phyloP scores from a whole-genome alignment of 306 rosid species.

The Dalbergia cochinchinensis region DNA sequence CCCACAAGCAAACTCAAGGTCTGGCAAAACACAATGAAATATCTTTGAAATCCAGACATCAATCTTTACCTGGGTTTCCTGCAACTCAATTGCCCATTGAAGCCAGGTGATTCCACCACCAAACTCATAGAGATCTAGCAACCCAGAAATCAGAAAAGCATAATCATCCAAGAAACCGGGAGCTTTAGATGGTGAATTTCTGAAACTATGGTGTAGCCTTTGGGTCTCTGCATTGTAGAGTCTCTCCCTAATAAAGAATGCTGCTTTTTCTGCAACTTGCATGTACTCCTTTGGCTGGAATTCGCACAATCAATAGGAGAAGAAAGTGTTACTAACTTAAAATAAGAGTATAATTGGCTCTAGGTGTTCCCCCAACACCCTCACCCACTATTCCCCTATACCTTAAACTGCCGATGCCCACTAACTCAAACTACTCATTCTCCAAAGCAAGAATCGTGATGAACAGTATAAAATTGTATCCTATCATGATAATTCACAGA shows the following conservation, averaged over 20 bases:
- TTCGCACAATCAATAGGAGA: conserved; percentile 28
- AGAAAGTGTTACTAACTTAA: conserved; percentile 23
- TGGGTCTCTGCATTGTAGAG: conserved; percentile 71
- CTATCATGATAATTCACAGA: conserved; percentile 5
- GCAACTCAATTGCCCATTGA: conserved; percentile 87
- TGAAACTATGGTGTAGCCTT: conserved; percentile 82
- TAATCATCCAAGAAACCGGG: conserved; percentile 95
- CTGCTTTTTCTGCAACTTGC: conserved; percentile 81
- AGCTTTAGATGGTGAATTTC: conserved; percentile 87
- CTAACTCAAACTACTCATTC: conserved; percentile 31
- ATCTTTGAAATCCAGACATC: conserved; percentile 17
- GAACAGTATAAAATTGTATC: conserved; percentile 26
- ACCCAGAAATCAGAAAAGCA: conserved; percentile 84
- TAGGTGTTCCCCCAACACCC: conserved; percentile 43
- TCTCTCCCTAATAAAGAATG: conserved; percentile 70
- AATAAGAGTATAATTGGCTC: conserved; percentile 34
- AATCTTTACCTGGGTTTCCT: conserved; percentile 79
- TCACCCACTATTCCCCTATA: conserved; percentile 24
- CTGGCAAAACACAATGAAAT: conserved; percentile 13
- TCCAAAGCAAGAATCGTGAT: conserved; percentile 36
- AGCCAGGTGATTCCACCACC: conserved; percentile 85
- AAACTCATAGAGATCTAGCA: conserved; percentile 86
- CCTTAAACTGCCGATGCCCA: conserved; percentile 25
- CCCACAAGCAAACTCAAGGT: conserved; percentile 31
- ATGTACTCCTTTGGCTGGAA: conserved; percentile 81